These are phyloP conservation scores for Rhizophora mangle DNA, from an alignment of 345 rosid genomes.

Conservation along the genomic window DNA sequence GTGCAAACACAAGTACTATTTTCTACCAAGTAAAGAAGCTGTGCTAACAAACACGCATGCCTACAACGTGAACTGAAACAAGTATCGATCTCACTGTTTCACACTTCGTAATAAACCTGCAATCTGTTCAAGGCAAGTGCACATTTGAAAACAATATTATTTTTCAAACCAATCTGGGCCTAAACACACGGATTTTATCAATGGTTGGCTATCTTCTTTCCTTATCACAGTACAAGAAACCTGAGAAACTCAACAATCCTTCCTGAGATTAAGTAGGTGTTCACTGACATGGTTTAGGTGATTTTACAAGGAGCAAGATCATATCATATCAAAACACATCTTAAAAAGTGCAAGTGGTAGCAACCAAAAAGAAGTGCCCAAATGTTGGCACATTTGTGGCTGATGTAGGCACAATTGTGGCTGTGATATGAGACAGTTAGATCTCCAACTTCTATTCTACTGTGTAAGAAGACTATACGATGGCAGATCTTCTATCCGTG, in stretches of 20 bases:
- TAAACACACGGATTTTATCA: not conserved
- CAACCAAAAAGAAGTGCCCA: conserved; percentile 5
- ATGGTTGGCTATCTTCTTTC: not conserved
- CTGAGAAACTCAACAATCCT: conserved; percentile 10
- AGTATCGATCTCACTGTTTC: not conserved
- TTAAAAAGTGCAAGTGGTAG: not conserved
- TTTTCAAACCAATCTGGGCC: not conserved
- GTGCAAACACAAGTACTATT: not conserved
- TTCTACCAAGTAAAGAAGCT: not conserved
- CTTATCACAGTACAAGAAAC: not conserved
- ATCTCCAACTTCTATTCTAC: conserved; percentile 15
- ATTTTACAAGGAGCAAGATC: conserved; percentile 1
- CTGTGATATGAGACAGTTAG: not conserved
- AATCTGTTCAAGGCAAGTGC: not conserved
- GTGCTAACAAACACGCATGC: not conserved
- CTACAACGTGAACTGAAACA: not conserved
- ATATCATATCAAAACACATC: conserved; percentile 7
- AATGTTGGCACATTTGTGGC: conserved; percentile 7
- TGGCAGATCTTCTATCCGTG: conserved; percentile 77
- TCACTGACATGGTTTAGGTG: not conserved
- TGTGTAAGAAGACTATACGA: conserved; percentile 61
- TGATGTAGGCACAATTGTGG: conserved; percentile 8
- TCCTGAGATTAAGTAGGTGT: conserved; percentile 4
- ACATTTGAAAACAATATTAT: not conserved
- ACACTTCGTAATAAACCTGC: too few species aligned